A percentile compares a stretch with the other conserved stretches of the same genome.
Evolutionary conservation across 139 green algal genomes (phyloP).

Genomic region (Chlorella sp.): DNA sequence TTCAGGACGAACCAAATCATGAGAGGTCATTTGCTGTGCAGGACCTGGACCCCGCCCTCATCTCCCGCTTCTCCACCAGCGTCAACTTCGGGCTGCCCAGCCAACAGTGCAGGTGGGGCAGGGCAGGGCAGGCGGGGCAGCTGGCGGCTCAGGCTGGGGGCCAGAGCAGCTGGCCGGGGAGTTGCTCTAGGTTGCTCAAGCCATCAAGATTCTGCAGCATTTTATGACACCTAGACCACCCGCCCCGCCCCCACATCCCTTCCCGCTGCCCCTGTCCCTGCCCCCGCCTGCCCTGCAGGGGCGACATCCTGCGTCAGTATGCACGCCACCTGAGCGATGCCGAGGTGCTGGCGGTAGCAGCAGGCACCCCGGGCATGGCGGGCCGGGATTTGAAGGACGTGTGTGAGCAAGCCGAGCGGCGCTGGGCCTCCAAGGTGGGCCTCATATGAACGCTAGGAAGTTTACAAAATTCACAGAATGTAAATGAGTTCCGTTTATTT

Average conservation of each 20-base stretch:
- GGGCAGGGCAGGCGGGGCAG: too few species aligned
- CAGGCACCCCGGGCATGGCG: constrained; percentile 66
- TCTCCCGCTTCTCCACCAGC: constrained; percentile 74
- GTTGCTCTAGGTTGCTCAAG: background rate
- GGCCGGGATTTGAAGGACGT: constrained; percentile 88
- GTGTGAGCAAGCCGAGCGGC: constrained; percentile 86
- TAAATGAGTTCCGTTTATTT: too few species aligned
- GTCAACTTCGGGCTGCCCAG: constrained; percentile 81
- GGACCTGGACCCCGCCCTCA: constrained; percentile 90
- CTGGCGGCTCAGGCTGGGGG: too few species aligned
- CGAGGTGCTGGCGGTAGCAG: constrained; percentile 63
- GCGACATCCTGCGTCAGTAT: constrained; percentile 83
- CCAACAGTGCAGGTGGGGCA: constrained; percentile 47
- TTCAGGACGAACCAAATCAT: too few species aligned
- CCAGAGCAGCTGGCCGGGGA: too few species aligned
- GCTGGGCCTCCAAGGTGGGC: constrained; percentile 82
- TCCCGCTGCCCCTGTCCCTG: background rate
- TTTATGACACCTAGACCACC: background rate
- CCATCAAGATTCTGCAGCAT: background rate
- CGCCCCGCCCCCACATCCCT: background rate
- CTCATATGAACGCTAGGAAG: too few species aligned
- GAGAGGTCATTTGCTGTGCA: too few species aligned
- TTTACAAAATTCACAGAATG: too few species aligned
- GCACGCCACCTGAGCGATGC: constrained; percentile 74
- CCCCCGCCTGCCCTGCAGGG: constrained; percentile 32